These are phyloP conservation scores for Poa pratensis DNA, from an alignment of 176 grass and related monocot genomes.

Conservation along the genomic window DNA sequence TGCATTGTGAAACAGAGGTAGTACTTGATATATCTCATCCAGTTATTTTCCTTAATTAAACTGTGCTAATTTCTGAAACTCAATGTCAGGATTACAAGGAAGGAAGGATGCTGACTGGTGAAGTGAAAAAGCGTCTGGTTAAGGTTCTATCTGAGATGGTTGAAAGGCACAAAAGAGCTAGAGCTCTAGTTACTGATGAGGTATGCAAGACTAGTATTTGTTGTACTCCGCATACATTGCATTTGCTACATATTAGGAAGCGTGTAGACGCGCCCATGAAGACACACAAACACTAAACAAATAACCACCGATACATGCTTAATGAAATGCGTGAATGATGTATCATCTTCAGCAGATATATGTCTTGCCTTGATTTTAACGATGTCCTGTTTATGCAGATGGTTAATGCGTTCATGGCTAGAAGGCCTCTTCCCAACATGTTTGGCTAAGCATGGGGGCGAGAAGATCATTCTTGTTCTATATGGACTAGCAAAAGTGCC, in stretches of 20 bases:
- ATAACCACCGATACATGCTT: not conserved
- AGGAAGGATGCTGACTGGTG: conserved; percentile 82
- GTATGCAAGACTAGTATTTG: conserved; percentile 35
- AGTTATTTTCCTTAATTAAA: conserved; percentile 15
- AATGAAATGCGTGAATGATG: not conserved
- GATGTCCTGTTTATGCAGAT: conserved; percentile 55
- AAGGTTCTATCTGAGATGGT: conserved; percentile 69
- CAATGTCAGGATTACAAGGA: conserved; percentile 76
- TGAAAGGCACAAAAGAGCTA: conserved; percentile 72
- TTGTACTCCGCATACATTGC: not conserved
- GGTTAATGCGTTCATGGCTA: conserved; percentile 84
- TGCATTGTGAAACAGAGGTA: too few relatives aligned
- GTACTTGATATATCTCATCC: not conserved
- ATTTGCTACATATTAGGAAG: not conserved
- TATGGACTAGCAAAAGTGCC: not conserved
- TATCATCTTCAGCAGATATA: not conserved
- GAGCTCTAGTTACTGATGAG: conserved; percentile 75
- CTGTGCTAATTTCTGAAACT: conserved; percentile 10
- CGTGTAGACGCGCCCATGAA: not conserved
- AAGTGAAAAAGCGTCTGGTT: conserved; percentile 70
- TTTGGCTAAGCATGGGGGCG: conserved; percentile 40
- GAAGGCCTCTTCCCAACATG: conserved; percentile 85
- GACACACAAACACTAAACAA: not conserved
- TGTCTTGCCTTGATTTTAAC: not conserved
- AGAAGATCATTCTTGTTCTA: not conserved